Base-by-base conservation (phyloP, 371 early-diverging fungal species). In the Mortierella sp. region DNA sequence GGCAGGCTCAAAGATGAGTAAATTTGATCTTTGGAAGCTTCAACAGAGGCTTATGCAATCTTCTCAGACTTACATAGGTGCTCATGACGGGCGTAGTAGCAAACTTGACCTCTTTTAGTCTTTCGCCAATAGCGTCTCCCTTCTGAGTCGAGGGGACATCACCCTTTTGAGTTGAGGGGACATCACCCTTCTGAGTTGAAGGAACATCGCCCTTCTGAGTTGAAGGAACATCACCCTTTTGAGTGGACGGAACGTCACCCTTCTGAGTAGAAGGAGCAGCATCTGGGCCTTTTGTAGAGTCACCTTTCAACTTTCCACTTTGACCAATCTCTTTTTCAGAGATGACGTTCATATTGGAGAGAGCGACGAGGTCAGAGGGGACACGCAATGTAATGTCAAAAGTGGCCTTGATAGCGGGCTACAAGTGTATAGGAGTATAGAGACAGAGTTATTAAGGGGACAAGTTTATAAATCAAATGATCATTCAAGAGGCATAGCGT, bases 11-110 rank as follows among this genome's bases (percentile, higher is more conserved):
- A 45, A 47, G 37, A 39, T 24, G 24, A 11, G 24, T 14, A 26
- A 40, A 40, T 26, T 40, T 57, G n/a, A 40, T 30, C 28, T 37
- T 37, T 14, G 5, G 6, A 39, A 32, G 37, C 11, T 4, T 2
- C 32, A 60, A 9, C 39, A 60, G 11, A 22, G 18, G 32, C 37
- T 6, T 60, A 5, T 37, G 60, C n/a, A 37, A 20, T 37, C 3
- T 16, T 30, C 3, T 16, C 12, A 10, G 37, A 70, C 79, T 66
- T 66, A 84, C 79, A 75, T 95, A 92, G 6, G 97, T 96, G 64
- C 92, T 91, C 97, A 97, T 97, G 51, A 92, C 83, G n/a, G 95
- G 96, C 10, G 98, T 95, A n/a, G 88, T 87, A 43, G 93, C 91
- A 85, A 93, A 97, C 73, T 88, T 92, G 68, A 93, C 91, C 70